These are phyloP conservation scores for Kluyveromyces starmeri DNA, from an alignment of 805 yeast genomes.

Conservation along the genomic window DNA sequence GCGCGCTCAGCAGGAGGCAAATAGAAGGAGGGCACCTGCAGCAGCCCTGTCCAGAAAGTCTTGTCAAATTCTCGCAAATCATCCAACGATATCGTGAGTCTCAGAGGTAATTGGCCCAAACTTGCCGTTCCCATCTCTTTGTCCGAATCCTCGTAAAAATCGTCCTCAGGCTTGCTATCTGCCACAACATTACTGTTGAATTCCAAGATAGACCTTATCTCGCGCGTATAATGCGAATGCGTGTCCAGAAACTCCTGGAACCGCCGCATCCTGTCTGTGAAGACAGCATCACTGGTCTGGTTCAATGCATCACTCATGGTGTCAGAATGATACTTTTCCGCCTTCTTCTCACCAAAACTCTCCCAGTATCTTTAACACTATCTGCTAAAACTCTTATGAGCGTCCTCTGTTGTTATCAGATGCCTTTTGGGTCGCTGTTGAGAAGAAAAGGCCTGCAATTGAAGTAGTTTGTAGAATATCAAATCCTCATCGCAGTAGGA, in stretches of 20 bases:
- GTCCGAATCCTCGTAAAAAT: constrained; percentile 7
- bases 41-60: constrained; percentile 66
- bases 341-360: too few species aligned
- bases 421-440: too few species aligned
- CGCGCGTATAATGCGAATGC: constrained; percentile 56
- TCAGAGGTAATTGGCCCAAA: constrained; percentile 20
- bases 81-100: constrained; percentile 73
- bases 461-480: too few species aligned
- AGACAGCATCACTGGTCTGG: constrained; percentile 36
- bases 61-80: constrained; percentile 80
- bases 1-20: constrained; percentile 88
- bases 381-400: too few species aligned
- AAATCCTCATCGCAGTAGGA: too few species aligned
- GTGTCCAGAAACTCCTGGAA: constrained; percentile 81
- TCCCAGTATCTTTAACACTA: too few species aligned
- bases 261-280: constrained; percentile 76
- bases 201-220: constrained; percentile 63
- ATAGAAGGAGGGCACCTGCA: constrained; percentile 71
- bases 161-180: constrained; percentile 8
- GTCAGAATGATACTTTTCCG: too few species aligned
- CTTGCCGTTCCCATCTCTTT: constrained; percentile 5
- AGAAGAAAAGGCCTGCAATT: too few species aligned
- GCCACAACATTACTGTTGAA: constrained; percentile 32
- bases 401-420: too few species aligned
- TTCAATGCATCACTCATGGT: constrained; percentile 5